Conservation (phyloP, 495 filamentous ascomycete genomes). For the Amorphotheca resinae region DNA sequence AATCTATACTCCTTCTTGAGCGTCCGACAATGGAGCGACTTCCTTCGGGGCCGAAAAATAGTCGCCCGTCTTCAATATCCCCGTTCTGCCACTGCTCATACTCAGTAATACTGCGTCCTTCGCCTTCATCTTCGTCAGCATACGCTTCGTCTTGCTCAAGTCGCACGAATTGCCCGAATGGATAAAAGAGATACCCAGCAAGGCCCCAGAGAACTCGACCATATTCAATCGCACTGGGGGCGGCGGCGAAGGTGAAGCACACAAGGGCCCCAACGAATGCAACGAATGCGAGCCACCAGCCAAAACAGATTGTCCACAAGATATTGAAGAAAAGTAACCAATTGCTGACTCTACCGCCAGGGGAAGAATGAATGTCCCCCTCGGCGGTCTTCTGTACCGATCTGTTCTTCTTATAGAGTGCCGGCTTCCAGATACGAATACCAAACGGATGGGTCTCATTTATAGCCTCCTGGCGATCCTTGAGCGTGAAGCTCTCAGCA, state of each 20-base stretch:
- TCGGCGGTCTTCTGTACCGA: conserved; percentile 95
- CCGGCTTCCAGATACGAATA: conserved; percentile 97
- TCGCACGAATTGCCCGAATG: conserved; percentile 91
- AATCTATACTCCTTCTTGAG: conserved; percentile 79
- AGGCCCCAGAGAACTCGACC: conserved; percentile 76
- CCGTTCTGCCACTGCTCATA: conserved; percentile 99
- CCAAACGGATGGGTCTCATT: conserved; percentile 98
- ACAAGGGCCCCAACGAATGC: conserved; percentile 57
- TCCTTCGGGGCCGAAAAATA: conserved; percentile 86
- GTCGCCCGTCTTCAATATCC: conserved; percentile 84
- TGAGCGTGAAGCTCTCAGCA: conserved; percentile 71
- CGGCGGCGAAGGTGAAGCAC: conserved; percentile 71
- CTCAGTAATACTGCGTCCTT: conserved; percentile 97
- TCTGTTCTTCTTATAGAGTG: conserved; percentile 91
- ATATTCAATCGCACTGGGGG: conserved; percentile 72
- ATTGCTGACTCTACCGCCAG: conserved; percentile 72
- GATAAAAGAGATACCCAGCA: conserved; percentile 80
- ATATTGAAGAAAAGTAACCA: conserved; percentile 80
- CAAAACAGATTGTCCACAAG: conserved; percentile 83
- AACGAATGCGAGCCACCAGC: conserved; percentile 89
- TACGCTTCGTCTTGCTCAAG: conserved; percentile 90
- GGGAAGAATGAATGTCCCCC: conserved; percentile 92
- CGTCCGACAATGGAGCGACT: conserved; percentile 75
- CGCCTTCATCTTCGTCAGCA: conserved; percentile 91
- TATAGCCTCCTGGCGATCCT: conserved; percentile 94